Percentiles rank a stretch among this genome's conserved stretches.
Evolutionary conservation across 1,139 yeast genomes (phyloP).

Genomic region (Blastobotrys malaysiensis): DNA sequence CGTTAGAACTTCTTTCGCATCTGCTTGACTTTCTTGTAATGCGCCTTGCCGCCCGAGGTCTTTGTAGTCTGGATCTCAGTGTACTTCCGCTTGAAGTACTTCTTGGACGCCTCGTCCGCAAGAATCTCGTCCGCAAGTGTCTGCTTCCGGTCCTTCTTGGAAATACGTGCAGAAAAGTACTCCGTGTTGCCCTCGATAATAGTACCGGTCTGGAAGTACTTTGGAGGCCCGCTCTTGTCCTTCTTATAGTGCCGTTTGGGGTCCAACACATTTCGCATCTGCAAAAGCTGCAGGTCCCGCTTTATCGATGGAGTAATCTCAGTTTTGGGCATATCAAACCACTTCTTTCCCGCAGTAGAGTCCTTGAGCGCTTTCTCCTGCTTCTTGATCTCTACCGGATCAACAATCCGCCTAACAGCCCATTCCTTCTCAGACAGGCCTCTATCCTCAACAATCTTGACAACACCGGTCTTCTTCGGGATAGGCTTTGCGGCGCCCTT

Average conservation of each 20-base stretch:
- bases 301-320: constrained; percentile 70
- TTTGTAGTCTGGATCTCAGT: constrained; percentile 68
- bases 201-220: constrained; percentile 84
- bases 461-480: constrained; percentile 6
- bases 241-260: constrained; percentile 94
- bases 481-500: not conserved
- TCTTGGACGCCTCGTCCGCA: constrained; percentile 61
- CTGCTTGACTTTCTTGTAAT: constrained; percentile 59
- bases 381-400: constrained; percentile 41
- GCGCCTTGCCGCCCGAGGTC: constrained; percentile 69
- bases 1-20: constrained; percentile 45
- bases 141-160: constrained; percentile 65
- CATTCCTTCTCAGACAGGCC: not conserved
- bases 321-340: constrained; percentile 82
- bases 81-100: constrained; percentile 82
- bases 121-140: constrained; percentile 79
- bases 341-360: constrained; percentile 49
- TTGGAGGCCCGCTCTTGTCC: constrained; percentile 76
- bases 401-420: constrained; percentile 39
- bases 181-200: constrained; percentile 78
- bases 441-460: not conserved
- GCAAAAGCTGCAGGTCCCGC: constrained; percentile 71
- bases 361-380: constrained; percentile 26
- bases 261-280: constrained; percentile 86
- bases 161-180: constrained; percentile 64